These are phyloP conservation scores for Neurospora sp. DNA, from an alignment of 495 filamentous ascomycete species.

Conservation along the genomic window DNA sequence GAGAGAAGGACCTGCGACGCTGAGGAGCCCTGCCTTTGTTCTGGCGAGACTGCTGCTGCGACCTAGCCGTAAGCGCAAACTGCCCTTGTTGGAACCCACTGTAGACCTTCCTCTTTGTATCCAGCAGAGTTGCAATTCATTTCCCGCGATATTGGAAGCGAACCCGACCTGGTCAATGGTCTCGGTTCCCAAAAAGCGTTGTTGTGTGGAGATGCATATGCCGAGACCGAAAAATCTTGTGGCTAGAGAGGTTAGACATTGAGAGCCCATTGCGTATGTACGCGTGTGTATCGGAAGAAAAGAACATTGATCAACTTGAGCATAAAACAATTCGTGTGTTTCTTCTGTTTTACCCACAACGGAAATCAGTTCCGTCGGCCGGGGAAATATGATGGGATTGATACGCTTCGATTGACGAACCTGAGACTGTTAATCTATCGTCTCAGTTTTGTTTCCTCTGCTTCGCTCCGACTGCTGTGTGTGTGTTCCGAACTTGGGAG, in stretches of 20 bases:
- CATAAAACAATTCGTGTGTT: not conserved
- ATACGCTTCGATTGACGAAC: not conserved
- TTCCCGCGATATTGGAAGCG: not conserved
- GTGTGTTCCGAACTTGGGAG: not conserved
- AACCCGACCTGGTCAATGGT: not conserved
- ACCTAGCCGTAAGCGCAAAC: not conserved
- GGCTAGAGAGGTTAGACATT: not conserved
- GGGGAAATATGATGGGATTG: not conserved
- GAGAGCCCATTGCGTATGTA: not conserved
- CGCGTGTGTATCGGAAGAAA: not conserved
- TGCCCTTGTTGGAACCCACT: not conserved
- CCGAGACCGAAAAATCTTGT: not conserved
- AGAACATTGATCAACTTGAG: not conserved
- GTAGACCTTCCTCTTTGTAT: not conserved
- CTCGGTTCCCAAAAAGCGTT: not conserved
- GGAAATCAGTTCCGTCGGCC: not conserved
- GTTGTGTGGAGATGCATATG: not conserved
- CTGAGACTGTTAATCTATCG: not conserved
- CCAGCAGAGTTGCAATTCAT: not conserved
- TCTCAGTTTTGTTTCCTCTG: not conserved
- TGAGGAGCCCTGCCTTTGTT: not conserved
- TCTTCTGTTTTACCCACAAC: not conserved
- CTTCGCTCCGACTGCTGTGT: not conserved
- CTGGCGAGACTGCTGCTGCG: not conserved
- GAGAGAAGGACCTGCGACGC: not conserved